Conservation (phyloP, 164 flowering plant genomes). For the Nymphaea colorata region DNA sequence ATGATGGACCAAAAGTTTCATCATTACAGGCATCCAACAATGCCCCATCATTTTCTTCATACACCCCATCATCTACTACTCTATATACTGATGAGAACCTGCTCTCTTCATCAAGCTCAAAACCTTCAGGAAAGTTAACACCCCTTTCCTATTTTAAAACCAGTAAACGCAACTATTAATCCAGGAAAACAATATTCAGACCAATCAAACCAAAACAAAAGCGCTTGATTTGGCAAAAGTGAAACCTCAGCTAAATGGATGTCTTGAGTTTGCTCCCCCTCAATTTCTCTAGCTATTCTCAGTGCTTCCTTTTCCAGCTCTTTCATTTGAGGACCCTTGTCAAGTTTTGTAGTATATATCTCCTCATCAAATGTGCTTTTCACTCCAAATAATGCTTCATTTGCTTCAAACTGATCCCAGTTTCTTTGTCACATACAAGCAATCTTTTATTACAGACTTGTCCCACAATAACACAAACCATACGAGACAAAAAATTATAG, state of each 20-base stretch:
- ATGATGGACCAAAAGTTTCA: conserved; percentile 66
- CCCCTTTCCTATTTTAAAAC: conserved; percentile 68
- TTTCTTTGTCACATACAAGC: conserved; percentile 28
- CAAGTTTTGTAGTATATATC: conserved; percentile 94
- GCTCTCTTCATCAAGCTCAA: conserved; percentile 85
- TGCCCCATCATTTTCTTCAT: conserved; percentile 51
- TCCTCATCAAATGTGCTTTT: conserved; percentile 96
- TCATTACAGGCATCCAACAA: conserved; percentile 35
- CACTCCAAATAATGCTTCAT: conserved; percentile 86
- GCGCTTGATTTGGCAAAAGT: neutral
- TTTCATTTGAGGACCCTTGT: conserved; percentile 78
- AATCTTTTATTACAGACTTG: neutral
- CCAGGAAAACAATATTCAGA: neutral
- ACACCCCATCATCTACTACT: conserved; percentile 52
- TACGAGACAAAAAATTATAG: too few relatives aligned
- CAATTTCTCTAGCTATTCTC: conserved; percentile 93
- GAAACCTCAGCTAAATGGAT: conserved; percentile 90
- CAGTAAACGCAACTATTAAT: neutral
- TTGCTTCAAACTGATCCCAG: conserved; percentile 94
- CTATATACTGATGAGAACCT: conserved; percentile 76
- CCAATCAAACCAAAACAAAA: neutral
- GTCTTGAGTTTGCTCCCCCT: conserved; percentile 88
- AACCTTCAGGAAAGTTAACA: conserved; percentile 28
- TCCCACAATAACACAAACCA: neutral
- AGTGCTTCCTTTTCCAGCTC: conserved; percentile 73